Base-by-base conservation (phyloP, 2,329 filamentous ascomycete genomes). In the Fusarium nelsonii region DNA sequence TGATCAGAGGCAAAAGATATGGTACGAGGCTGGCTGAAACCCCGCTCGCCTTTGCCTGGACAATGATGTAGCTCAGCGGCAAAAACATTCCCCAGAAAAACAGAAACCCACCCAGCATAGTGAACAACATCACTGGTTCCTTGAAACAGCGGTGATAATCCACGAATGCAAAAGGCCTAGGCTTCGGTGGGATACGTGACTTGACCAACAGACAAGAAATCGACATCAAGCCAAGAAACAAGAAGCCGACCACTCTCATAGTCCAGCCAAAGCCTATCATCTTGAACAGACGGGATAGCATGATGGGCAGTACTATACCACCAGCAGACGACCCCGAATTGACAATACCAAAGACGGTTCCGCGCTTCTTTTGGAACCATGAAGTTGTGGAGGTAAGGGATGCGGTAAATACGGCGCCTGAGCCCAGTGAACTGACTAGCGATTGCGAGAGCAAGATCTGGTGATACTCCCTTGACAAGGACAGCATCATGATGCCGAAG, bases 1-100 rank as follows among this genome's bases (percentile, higher is more conserved):
- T 59, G 6, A 59, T 33, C 0, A 59, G 26, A 0, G 52, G 56
- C 0, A 59, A 3, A 2, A 58, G 18, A 2, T 59, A 58, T 1
- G 56, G 40, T 0, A 58, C 52, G 0, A 59, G 41, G 0, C 8
- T 6, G 0, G 52, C 0, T 0, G 56, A 33, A 4, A 58, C 16
- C 0, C 52, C 33, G 4, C 40, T 59, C 0, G 52, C 40, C 28
- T 46, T 46, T 3, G 56, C 56, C 2, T 59, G 33, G 0, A 58
- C 15, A 2, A 59, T 59, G 6, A 59, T 59, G 20, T 46, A 59
- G 11, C 33, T 59, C 1, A 58, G 0, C 0, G 40, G 56, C 0
- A 59, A 4, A 10, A 59, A 59, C 51, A 58, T 59, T 0, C 56
- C 56, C 51, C 40, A 59, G 1, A 59, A 59, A 11, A 46, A 59